phyloP scores from a whole-genome alignment of 164 flowering plant genomes.

The Tinospora cordifolia region DNA sequence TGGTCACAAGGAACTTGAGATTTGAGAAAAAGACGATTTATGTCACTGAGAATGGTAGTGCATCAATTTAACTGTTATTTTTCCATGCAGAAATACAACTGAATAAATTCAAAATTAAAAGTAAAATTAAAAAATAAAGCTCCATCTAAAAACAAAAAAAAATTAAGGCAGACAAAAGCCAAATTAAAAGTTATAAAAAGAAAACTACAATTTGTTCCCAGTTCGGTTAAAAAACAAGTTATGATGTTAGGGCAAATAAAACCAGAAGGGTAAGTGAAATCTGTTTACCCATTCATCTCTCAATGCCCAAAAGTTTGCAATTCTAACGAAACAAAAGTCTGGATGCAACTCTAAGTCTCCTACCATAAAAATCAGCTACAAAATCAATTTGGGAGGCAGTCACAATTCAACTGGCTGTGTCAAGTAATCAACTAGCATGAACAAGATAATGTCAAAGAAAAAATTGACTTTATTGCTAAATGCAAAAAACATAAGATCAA shows the following conservation, averaged over 20 bases:
- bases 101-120: too few relatives aligned
- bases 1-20: background rate
- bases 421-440: background rate
- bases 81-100: background rate
- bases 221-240: background rate
- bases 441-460: background rate
- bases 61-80: background rate
- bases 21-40: background rate
- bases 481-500: background rate
- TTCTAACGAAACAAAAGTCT: too few relatives aligned
- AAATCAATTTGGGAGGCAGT: background rate
- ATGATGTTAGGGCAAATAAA: background rate
- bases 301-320: too few relatives aligned
- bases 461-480: background rate
- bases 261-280: too few relatives aligned
- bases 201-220: background rate
- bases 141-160: too few relatives aligned
- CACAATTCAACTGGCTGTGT: background rate
- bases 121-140: too few relatives aligned
- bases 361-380: background rate
- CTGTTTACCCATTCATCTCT: too few relatives aligned
- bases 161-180: background rate
- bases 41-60: background rate
- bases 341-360: background rate
- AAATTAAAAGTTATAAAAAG: background rate